A percentile compares a stretch with the other conserved stretches of the same genome.
phyloP scores from a whole-genome alignment of 116 monocot genomes.

The Dioscorea cayenensis region DNA sequence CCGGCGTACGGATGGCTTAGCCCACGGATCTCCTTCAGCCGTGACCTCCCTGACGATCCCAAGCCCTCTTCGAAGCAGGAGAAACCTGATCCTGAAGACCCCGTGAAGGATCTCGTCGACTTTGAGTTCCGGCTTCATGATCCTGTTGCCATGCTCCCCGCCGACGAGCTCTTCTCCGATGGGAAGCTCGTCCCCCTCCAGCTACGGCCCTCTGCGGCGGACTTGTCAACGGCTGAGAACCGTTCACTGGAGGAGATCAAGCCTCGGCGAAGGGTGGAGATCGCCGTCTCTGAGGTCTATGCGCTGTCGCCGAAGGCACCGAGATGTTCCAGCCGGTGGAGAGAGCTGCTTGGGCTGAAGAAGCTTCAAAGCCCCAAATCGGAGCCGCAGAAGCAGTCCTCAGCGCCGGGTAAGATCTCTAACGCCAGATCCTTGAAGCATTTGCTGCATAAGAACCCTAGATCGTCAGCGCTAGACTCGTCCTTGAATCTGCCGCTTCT shows the following conservation, averaged over 20 bases:
- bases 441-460: slow-evolving; percentile 40
- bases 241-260: slow-evolving; percentile 15
- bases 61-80: not conserved
- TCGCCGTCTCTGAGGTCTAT: slow-evolving; percentile 9
- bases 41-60: slow-evolving; percentile 14
- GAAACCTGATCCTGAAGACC: not conserved
- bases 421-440: slow-evolving; percentile 31
- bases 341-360: slow-evolving; percentile 54
- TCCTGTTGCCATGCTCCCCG: slow-evolving; percentile 51
- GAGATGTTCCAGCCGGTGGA: slow-evolving; percentile 59
- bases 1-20: slow-evolving; percentile 31
- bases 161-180: slow-evolving; percentile 77
- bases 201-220: slow-evolving; percentile 1
- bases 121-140: slow-evolving; percentile 70
- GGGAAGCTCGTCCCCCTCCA: slow-evolving; percentile 74
- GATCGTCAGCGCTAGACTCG: slow-evolving; percentile 12
- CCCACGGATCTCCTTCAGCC: slow-evolving; percentile 44
- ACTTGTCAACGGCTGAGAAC: not conserved
- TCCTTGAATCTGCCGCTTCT: slow-evolving; percentile 39
- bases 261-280: slow-evolving; percentile 5
- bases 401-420: not conserved
- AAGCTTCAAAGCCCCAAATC: slow-evolving; percentile 6
- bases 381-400: slow-evolving; percentile 7
- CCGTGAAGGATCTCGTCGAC: slow-evolving; percentile 34
- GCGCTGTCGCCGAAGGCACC: slow-evolving; percentile 65